Percentiles rank a stretch among this genome's conserved stretches.
Conservation (phyloP, 2,329 filamentous ascomycete species). For the Pseudogymnoascus sp. region DNA sequence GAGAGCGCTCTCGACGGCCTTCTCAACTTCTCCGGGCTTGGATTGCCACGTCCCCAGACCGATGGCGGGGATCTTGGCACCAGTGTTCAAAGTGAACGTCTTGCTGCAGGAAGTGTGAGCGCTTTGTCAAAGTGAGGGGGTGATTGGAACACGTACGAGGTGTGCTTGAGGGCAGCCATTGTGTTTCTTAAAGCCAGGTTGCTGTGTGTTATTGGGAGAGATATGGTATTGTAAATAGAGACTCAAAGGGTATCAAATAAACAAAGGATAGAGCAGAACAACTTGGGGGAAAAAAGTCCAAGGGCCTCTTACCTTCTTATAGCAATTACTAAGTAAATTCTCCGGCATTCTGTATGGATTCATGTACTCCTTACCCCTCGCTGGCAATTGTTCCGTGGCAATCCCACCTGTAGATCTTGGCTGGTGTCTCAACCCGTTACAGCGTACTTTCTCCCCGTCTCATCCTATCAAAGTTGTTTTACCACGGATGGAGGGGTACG, state of each 20-base stretch:
- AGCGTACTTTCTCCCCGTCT: not conserved
- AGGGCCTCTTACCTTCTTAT: not conserved
- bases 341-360: not conserved
- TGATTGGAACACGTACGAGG: conserved; percentile 15
- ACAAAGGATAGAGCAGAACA: not conserved
- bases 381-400: not conserved
- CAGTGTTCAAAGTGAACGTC: conserved; percentile 65
- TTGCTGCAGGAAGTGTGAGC: conserved; percentile 30
- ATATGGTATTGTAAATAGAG: conserved; percentile 1
- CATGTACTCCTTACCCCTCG: not conserved
- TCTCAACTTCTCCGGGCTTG: conserved; percentile 54
- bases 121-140: conserved; percentile 12
- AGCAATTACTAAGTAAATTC: not conserved
- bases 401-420: not conserved
- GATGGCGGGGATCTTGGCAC: conserved; percentile 68
- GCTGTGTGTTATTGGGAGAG: not conserved
- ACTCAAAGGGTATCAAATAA: conserved; percentile 5
- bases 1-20: conserved; percentile 64
- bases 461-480: not conserved
- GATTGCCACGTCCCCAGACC: conserved; percentile 78
- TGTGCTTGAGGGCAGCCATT: conserved; percentile 12
- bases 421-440: not conserved
- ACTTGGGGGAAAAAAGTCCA: not conserved
- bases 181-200: not conserved
- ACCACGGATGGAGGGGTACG: not conserved